Conservation (phyloP, 345 rosid genomes). For the Turritis glabra region DNA sequence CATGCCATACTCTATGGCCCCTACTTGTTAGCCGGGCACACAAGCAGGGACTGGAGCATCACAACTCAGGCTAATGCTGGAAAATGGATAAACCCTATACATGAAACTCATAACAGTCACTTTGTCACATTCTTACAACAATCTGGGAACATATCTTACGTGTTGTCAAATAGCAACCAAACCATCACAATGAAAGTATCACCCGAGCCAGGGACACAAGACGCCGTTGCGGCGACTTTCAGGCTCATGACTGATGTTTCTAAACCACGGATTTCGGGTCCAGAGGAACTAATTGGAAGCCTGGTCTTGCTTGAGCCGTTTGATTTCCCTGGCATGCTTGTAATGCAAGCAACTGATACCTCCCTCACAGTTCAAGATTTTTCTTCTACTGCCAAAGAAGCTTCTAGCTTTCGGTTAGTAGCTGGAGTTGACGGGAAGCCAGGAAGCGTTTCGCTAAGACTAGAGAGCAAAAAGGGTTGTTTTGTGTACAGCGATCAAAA, state of each 20-base stretch:
- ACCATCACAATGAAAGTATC: conserved; percentile 60
- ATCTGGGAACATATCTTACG: conserved; percentile 48
- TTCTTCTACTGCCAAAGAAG: conserved; percentile 19
- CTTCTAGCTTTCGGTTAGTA: conserved; percentile 56
- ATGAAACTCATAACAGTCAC: conserved; percentile 49
- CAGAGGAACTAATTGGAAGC: conserved; percentile 52
- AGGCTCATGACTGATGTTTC: conserved; percentile 49
- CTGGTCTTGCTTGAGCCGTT: conserved; percentile 71
- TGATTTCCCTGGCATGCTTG: conserved; percentile 71
- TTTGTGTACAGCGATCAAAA: conserved; percentile 53
- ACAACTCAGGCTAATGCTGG: conserved; percentile 45
- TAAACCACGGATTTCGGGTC: conserved; percentile 25
- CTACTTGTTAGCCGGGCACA: conserved; percentile 73
- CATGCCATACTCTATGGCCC: conserved; percentile 92
- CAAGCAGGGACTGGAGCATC: conserved; percentile 69
- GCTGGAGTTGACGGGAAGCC: conserved; percentile 65
- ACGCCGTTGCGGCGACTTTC: conserved; percentile 65
- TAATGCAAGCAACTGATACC: conserved; percentile 47
- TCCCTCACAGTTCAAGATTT: conserved; percentile 45
- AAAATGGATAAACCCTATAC: conserved; percentile 66
- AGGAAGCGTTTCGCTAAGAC: conserved; percentile 59
- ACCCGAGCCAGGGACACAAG: conserved; percentile 60
- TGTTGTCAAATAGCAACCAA: conserved; percentile 57
- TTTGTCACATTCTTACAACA: conserved; percentile 68
- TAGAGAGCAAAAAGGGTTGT: conserved; percentile 55